These are phyloP conservation scores for Neoboletus subvelutipes DNA, from an alignment of 768 basidiomycete genomes.

Conservation along the genomic window DNA sequence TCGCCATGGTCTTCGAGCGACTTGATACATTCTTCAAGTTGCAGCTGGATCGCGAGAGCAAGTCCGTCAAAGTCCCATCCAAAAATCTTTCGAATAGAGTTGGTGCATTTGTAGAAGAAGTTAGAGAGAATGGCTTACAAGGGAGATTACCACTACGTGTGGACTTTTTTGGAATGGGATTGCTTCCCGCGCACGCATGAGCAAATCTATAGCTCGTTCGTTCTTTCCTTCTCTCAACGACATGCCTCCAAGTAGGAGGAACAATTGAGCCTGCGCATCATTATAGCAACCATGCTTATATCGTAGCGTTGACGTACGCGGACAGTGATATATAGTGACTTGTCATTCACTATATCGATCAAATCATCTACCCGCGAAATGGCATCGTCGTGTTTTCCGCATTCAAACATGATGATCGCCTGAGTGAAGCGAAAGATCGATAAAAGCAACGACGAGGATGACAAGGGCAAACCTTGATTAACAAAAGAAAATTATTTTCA, in stretches of 20 bases:
- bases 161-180: not conserved
- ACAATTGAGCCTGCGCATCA: slow-evolving; percentile 7
- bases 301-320: not conserved
- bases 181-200: not conserved
- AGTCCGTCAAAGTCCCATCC: slow-evolving; percentile 18
- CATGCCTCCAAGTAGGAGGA: not conserved
- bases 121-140: not conserved
- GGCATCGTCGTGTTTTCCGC: slow-evolving; percentile 3
- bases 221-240: not conserved
- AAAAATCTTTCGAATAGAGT: slow-evolving; percentile 1
- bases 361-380: slow-evolving; percentile 8
- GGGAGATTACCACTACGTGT: slow-evolving; percentile 3
- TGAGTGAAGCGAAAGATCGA: not conserved
- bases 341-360: not conserved
- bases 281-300: not conserved
- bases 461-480: slow-evolving; percentile 6
- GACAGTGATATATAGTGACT: not conserved
- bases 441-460: rapidly evolving
- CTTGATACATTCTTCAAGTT: not conserved
- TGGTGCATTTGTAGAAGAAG: not conserved
- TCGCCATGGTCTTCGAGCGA: not conserved
- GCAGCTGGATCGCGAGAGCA: not conserved
- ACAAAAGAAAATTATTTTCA: slow-evolving; percentile 11
- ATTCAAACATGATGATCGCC: slow-evolving; percentile 10
- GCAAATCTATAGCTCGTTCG: not conserved